Percentiles rank a stretch among this genome's conserved stretches.
These are phyloP conservation scores for Kentomonas sorsogonicus DNA, from an alignment of 208 protist species.

Conservation along the genomic window DNA sequence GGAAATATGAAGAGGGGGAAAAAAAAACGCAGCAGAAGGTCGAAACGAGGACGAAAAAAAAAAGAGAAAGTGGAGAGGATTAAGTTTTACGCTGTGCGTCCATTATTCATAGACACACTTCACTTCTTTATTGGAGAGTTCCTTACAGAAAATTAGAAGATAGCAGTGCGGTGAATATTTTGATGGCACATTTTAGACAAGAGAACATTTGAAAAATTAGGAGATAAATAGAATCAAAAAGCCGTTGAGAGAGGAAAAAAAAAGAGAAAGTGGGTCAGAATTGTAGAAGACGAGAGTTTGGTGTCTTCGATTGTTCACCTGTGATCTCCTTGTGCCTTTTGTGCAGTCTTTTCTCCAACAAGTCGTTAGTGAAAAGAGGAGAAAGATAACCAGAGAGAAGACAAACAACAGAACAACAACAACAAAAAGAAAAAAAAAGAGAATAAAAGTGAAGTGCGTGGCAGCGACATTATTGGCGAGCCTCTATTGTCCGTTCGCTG, in stretches of 20 bases:
- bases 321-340: no score
- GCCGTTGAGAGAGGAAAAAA: no score
- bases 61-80: no score
- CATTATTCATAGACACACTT: not conserved
- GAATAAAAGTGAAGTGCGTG: not conserved
- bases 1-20: not conserved
- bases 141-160: not conserved
- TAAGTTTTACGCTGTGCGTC: no score
- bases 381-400: constrained; percentile 1
- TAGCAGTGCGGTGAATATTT: not conserved
- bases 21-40: not conserved
- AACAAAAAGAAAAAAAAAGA: constrained; percentile 4
- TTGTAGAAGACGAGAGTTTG: no score
- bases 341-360: no score
- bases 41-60: not conserved
- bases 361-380: not conserved
- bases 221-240: not conserved
- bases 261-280: no score
- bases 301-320: no score
- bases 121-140: not conserved
- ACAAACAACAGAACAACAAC: not conserved
- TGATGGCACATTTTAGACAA: not conserved
- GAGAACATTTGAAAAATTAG: not conserved
- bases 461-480: not conserved
- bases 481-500: not conserved